These are phyloP conservation scores for Calonectria pteridis DNA, from an alignment of 2,329 filamentous ascomycete genomes.

Conservation along the genomic window DNA sequence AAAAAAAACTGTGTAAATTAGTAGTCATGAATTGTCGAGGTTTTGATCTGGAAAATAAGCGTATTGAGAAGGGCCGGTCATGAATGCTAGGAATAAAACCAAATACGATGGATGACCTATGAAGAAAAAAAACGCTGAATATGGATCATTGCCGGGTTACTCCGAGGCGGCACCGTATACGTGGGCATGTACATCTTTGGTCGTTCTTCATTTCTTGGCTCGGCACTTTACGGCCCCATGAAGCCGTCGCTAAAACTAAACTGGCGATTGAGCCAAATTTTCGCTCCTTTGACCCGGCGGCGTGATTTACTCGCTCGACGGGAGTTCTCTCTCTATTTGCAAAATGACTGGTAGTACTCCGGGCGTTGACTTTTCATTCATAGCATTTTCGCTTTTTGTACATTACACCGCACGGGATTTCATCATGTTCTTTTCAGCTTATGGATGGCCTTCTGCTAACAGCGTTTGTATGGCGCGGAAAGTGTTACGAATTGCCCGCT, in stretches of 20 bases:
- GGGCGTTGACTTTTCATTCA: neutral
- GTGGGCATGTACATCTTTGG: neutral
- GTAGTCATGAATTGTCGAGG: neutral
- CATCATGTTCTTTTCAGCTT: neutral
- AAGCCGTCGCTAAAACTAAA: neutral
- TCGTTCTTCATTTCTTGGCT: neutral
- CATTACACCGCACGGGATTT: neutral
- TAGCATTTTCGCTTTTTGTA: neutral
- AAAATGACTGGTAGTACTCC: neutral
- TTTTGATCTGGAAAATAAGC: neutral
- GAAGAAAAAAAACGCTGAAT: neutral
- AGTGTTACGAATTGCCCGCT: constrained; percentile 37
- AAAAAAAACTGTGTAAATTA: neutral
- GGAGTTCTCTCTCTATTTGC: constrained; percentile 7
- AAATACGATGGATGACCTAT: neutral
- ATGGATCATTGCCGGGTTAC: neutral
- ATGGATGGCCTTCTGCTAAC: constrained; percentile 20
- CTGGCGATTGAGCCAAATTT: neutral
- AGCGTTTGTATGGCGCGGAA: constrained; percentile 34
- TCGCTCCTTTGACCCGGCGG: neutral
- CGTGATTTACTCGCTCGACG: neutral
- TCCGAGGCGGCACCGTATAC: neutral
- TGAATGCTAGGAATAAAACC: neutral
- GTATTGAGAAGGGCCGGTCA: neutral
- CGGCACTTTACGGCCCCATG: neutral